Percentiles rank a stretch among this genome's conserved stretches.
phyloP scores from a whole-genome alignment of 2,329 filamentous ascomycete species.

The Davidsoniella australis region DNA sequence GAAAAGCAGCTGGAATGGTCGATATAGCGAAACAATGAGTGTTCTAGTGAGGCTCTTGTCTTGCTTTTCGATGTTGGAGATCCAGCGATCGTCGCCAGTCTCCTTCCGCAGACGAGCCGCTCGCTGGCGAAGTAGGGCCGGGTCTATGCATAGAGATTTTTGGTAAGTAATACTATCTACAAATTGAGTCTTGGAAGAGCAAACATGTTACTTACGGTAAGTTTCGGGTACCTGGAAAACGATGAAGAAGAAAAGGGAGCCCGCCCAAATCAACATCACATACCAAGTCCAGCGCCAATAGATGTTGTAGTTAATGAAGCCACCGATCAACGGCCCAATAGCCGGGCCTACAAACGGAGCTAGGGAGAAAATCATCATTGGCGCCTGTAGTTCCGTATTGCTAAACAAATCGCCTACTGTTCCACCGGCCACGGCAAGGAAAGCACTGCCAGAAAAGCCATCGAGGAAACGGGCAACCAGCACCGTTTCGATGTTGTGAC shows the following conservation, averaged over 20 bases:
- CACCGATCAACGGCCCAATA: slow-evolving; percentile 47
- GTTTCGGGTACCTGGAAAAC: slow-evolving; percentile 70
- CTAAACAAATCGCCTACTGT: slow-evolving; percentile 70
- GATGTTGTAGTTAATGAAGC: slow-evolving; percentile 64
- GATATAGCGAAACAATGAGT: slow-evolving; percentile 39
- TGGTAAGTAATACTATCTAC: not conserved
- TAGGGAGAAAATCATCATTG: slow-evolving; percentile 68
- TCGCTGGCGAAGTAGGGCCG: slow-evolving; percentile 56
- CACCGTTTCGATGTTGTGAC: slow-evolving; percentile 67
- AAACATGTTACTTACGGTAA: slow-evolving; percentile 38
- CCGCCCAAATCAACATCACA: slow-evolving; percentile 66
- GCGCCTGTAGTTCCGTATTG: slow-evolving; percentile 50
- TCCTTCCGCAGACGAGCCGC: slow-evolving; percentile 51
- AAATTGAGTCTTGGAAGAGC: no score
- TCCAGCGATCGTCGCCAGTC: slow-evolving; percentile 62
- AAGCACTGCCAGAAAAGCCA: slow-evolving; percentile 52
- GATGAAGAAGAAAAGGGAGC: slow-evolving; percentile 44
- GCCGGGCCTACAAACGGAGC: slow-evolving; percentile 46
- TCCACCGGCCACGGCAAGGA: slow-evolving; percentile 61
- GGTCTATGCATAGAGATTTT: slow-evolving; percentile 23
- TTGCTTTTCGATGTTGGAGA: slow-evolving; percentile 58
- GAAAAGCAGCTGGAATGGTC: slow-evolving; percentile 64
- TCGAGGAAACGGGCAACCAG: slow-evolving; percentile 63
- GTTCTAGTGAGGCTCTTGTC: slow-evolving; percentile 49
- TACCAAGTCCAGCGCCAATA: slow-evolving; percentile 77